phyloP scores from a whole-genome alignment of 2,329 filamentous ascomycete species.

The Stachybotrys echinatus region DNA sequence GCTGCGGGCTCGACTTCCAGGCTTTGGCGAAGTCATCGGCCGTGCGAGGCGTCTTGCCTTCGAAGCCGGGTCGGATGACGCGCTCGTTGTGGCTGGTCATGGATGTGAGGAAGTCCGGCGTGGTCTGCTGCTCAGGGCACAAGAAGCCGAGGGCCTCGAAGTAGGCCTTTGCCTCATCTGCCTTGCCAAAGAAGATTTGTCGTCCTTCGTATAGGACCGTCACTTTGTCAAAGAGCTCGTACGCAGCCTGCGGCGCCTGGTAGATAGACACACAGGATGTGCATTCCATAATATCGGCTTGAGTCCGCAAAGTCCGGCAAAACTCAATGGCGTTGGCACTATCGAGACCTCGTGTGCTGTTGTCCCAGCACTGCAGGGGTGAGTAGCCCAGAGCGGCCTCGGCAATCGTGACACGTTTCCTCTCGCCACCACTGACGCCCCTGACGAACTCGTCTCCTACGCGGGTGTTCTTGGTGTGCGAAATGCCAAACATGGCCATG shows the following conservation, averaged over 20 bases:
- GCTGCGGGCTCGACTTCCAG: conserved; percentile 18
- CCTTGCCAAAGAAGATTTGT: conserved; percentile 62
- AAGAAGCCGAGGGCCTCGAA: conserved; percentile 63
- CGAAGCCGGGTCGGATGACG: conserved; percentile 5
- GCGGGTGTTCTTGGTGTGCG: conserved; percentile 47
- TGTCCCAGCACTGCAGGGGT: conserved; percentile 29
- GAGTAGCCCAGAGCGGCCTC: conserved; percentile 19
- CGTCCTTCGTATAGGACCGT: conserved; percentile 61
- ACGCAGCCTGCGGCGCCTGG: conserved; percentile 54
- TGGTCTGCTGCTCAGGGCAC: conserved; percentile 52
- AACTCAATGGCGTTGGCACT: conserved; percentile 49
- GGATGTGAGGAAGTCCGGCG: conserved; percentile 67
- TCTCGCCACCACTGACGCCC: conserved; percentile 39
- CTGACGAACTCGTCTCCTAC: conserved; percentile 51
- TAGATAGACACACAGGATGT: conserved; percentile 38
- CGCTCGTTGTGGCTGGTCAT: conserved; percentile 28
- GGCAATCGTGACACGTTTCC: conserved; percentile 28
- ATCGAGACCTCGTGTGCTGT: conserved; percentile 47
- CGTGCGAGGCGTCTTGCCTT: conserved; percentile 23
- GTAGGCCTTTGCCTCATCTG: conserved; percentile 54
- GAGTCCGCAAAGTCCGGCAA: conserved; percentile 9
- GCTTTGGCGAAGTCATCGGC: conserved; percentile 27
- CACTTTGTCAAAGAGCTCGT: conserved; percentile 62
- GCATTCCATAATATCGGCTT: conserved; percentile 9
- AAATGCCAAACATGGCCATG: conserved; percentile 50